phyloP scores from a whole-genome alignment of 225 moss, liverwort and hornwort species.

The Polytrichum commune region DNA sequence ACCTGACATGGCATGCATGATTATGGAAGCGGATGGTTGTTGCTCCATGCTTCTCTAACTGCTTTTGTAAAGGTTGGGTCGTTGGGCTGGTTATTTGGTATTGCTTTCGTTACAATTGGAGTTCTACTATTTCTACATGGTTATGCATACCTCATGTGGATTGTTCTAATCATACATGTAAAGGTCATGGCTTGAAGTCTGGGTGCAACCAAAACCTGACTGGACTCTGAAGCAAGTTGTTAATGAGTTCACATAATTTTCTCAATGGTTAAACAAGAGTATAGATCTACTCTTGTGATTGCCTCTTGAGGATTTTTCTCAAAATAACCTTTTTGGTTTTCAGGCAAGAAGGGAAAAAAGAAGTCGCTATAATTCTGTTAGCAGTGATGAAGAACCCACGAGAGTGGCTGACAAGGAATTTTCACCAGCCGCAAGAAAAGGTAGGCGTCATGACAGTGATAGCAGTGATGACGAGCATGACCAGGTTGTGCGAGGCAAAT shows the following conservation, averaged over 20 bases:
- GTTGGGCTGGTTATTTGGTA: too few species aligned
- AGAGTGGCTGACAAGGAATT: slow-evolving; percentile 14
- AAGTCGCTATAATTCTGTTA: slow-evolving; percentile 33
- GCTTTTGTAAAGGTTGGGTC: too few species aligned
- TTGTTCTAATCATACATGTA: not conserved
- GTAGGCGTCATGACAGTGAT: slow-evolving; percentile 29
- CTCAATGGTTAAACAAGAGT: not conserved
- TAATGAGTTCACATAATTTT: too few species aligned
- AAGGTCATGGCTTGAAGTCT: not conserved
- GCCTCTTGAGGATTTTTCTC: not conserved
- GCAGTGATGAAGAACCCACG: slow-evolving; percentile 23
- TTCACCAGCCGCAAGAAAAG: slow-evolving; percentile 9
- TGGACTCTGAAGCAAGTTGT: too few species aligned
- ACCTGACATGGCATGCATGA: not conserved
- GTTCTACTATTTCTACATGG: too few species aligned
- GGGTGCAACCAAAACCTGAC: too few species aligned
- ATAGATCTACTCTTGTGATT: not conserved
- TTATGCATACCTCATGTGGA: not conserved
- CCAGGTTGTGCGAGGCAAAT: not conserved
- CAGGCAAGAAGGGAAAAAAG: slow-evolving; percentile 45
- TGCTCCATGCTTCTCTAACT: too few species aligned
- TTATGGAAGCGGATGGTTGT: too few species aligned
- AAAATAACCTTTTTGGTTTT: not conserved
- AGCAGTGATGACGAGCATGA: slow-evolving; percentile 29
- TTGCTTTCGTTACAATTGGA: too few species aligned